Percentiles rank a stretch among this genome's conserved stretches.
phyloP scores from a whole-genome alignment of 73 alveolate species.

The Paramecium pentaurelia region DNA sequence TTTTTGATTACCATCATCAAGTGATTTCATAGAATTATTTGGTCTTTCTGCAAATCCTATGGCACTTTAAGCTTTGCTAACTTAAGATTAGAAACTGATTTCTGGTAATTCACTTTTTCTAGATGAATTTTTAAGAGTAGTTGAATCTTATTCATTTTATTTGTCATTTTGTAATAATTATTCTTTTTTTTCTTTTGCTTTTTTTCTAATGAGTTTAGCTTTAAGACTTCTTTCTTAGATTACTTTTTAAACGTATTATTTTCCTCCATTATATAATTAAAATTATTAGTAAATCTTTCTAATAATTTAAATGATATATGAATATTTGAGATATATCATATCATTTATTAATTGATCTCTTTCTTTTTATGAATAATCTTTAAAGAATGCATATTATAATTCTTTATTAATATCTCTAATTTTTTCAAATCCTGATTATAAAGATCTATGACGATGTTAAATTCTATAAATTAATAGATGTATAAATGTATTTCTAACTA shows the following conservation, averaged over 20 bases:
- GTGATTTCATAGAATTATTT: background rate
- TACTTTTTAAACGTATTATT: background rate
- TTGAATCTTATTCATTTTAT: background rate
- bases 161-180: background rate
- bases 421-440: constrained; percentile 23
- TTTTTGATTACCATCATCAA: background rate
- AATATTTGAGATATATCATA: constrained; percentile 20
- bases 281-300: background rate
- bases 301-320: background rate
- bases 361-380: background rate
- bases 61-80: constrained; percentile 16
- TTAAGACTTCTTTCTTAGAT: background rate
- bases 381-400: background rate
- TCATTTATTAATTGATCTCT: background rate
- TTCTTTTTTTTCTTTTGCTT: background rate
- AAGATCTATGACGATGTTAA: constrained; percentile 41
- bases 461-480: constrained; percentile 33
- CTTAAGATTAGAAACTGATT: background rate
- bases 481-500: constrained; percentile 43
- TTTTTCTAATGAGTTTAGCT: background rate
- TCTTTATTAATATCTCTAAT: constrained; percentile 23
- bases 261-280: background rate
- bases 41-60: background rate
- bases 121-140: background rate
- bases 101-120: background rate